Conservation (phyloP, 768 basidiomycete species). For the Amanita muscaria region DNA sequence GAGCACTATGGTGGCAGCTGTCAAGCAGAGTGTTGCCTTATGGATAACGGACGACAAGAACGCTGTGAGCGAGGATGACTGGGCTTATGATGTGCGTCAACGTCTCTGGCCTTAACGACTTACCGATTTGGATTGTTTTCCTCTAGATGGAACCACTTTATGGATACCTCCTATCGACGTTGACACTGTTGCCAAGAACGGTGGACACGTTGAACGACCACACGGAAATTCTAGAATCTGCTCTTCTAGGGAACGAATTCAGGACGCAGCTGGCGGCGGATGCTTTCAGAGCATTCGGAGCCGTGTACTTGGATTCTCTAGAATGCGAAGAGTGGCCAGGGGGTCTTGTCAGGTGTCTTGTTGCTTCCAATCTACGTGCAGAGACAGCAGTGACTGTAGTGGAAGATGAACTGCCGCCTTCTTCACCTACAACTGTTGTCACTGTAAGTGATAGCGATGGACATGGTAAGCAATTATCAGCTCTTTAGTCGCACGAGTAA, state of each 20-base stretch:
- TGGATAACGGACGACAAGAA: conserved; percentile 60
- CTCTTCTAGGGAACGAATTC: conserved; percentile 42
- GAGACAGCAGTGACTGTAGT: background rate
- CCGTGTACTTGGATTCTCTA: conserved; percentile 31
- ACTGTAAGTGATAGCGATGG: too few relatives aligned
- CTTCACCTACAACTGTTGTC: too few relatives aligned
- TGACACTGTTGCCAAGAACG: conserved; percentile 37
- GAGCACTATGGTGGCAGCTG: conserved; percentile 33
- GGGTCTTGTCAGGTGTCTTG: conserved; percentile 26
- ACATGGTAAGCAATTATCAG: too few relatives aligned
- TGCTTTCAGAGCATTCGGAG: conserved; percentile 60
- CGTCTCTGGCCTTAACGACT: background rate
- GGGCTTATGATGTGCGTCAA: conserved; percentile 46
- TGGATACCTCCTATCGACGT: conserved; percentile 43
- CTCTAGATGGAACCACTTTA: conserved; percentile 55
- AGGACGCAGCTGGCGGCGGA: conserved; percentile 36
- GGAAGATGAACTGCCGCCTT: too few relatives aligned
- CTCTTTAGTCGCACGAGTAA: too few relatives aligned
- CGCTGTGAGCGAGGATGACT: conserved; percentile 43
- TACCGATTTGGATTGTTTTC: conserved; percentile 3
- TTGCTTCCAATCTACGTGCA: conserved; percentile 2
- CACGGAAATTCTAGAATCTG: conserved; percentile 45
- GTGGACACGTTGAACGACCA: conserved; percentile 36
- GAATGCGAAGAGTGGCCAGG: conserved; percentile 45
- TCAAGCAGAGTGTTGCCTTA: conserved; percentile 45